Conservation (phyloP, 2,329 filamentous ascomycete genomes). For the Truncatella angustata region DNA sequence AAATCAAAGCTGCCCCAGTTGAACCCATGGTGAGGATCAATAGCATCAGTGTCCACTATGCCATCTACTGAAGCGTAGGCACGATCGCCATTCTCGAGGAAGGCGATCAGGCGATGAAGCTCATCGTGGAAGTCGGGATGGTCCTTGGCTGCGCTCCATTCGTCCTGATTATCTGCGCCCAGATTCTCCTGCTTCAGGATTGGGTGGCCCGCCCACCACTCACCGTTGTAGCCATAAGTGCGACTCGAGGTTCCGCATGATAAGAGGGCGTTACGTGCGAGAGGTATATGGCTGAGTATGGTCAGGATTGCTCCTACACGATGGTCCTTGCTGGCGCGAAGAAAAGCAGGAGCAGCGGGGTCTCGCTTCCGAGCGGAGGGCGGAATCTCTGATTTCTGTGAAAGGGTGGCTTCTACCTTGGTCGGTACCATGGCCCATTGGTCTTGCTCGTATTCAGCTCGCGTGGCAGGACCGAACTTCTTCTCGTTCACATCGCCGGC, state of each 20-base stretch:
- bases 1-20: constrained; percentile 39
- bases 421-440: constrained; percentile 60
- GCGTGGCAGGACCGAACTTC: constrained; percentile 59
- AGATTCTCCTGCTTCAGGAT: constrained; percentile 43
- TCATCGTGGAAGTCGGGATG: constrained; percentile 48
- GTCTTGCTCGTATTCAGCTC: constrained; percentile 51
- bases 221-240: constrained; percentile 53
- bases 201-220: constrained; percentile 61
- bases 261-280: constrained; percentile 55
- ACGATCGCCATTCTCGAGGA: constrained; percentile 59
- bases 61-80: constrained; percentile 56
- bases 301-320: constrained; percentile 54
- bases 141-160: constrained; percentile 16
- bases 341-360: constrained; percentile 47
- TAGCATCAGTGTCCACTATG: constrained; percentile 37
- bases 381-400: constrained; percentile 33
- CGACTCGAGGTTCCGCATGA: constrained; percentile 36
- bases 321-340: constrained; percentile 38
- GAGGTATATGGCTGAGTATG: constrained; percentile 59
- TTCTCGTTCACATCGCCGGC: constrained; percentile 37
- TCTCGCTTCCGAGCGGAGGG: constrained; percentile 45
- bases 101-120: constrained; percentile 61
- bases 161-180: constrained; percentile 28
- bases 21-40: constrained; percentile 23
- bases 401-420: constrained; percentile 21